Evolutionary conservation across 1,284 basidiomycete species (phyloP), one percentile per base, ranked within the genome.

Genomic region (Boletellus deceptivus): DNA sequence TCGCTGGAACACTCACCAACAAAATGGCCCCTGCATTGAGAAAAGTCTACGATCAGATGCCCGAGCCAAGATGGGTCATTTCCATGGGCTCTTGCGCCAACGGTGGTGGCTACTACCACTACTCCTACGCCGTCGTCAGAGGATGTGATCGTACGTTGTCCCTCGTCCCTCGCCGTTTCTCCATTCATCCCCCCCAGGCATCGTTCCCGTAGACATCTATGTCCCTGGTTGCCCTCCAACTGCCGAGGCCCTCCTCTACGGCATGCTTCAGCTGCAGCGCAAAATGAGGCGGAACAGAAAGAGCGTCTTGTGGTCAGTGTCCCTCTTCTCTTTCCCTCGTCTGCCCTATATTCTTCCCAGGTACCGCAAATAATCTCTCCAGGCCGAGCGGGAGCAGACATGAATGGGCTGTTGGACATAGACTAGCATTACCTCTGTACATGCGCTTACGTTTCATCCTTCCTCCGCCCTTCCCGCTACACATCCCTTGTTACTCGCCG

Each of bases 31-130:
- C 97, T 42, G 95, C 95, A 6, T 70, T 98, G 67, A 83, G 93
- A 65, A 96, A 93, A 72, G 91, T 95, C 44, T 96, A 97, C 70
- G 93, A 97, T 72, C 93, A 98, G 72, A 96, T 97, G 92, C 93
- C 93, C 24, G 91, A 94, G 64, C 92, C 92, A 83, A 87, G 91
- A 63, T 99, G 96, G 96, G 97, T 99, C 52, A 92, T 99, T 67
- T 97, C 93, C 25, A 99, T 99, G 97, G 97, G 97, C 45, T 97
- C 93, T 13, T 99, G 97, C 69, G 97, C 97, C 20, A 99, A 99
- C 71, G 96, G 96, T 35, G 95, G 95, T 55, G 96, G 95, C 10
- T 99, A 98, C 77, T 98, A 98, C 70, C 93, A 97, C 71, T 94
- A 98, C 74, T 97, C 94, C 33, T 99, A 99, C 76, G 94, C 94